A percentile compares a stretch with the other conserved stretches of the same genome.
These are phyloP conservation scores for Rhizophagus clarus DNA, from an alignment of 192 early-diverging fungal genomes.

Conservation along the genomic window DNA sequence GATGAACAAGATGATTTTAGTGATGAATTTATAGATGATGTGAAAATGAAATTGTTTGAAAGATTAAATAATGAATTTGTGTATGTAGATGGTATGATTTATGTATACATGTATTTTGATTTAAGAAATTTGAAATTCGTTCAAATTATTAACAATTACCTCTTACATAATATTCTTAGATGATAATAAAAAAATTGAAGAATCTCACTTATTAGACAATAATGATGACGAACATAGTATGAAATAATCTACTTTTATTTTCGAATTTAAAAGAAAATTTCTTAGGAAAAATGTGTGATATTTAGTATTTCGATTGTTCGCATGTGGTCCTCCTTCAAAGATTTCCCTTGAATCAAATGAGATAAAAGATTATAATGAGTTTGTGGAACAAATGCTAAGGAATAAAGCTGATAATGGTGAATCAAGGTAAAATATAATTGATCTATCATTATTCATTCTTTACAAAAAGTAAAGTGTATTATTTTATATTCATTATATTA, in stretches of 20 bases:
- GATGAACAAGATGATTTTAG: not conserved
- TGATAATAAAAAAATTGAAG: not conserved
- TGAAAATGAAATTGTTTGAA: not conserved
- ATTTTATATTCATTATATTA: not conserved
- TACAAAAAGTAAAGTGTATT: not conserved
- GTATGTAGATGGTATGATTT: not conserved
- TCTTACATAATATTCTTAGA: not conserved
- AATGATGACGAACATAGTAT: not conserved
- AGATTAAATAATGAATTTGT: not conserved
- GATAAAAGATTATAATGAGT: not conserved
- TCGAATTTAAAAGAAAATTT: not conserved
- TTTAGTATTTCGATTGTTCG: slow-evolving; percentile 19
- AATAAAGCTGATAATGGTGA: not conserved
- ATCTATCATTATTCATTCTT: not conserved
- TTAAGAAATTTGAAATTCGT: too few species aligned
- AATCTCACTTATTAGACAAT: not conserved
- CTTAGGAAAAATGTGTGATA: not conserved
- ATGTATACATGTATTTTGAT: not conserved
- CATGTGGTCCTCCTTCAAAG: not conserved
- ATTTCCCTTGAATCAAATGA: slow-evolving; percentile 18
- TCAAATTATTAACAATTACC: too few species aligned
- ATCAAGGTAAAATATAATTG: not conserved
- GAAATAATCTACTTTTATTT: not conserved
- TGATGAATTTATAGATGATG: not conserved
- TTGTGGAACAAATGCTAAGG: not conserved